Percentiles rank a stretch among this genome's conserved stretches.
Conservation (phyloP, 768 basidiomycete genomes). For the Exidia glandulosa region DNA sequence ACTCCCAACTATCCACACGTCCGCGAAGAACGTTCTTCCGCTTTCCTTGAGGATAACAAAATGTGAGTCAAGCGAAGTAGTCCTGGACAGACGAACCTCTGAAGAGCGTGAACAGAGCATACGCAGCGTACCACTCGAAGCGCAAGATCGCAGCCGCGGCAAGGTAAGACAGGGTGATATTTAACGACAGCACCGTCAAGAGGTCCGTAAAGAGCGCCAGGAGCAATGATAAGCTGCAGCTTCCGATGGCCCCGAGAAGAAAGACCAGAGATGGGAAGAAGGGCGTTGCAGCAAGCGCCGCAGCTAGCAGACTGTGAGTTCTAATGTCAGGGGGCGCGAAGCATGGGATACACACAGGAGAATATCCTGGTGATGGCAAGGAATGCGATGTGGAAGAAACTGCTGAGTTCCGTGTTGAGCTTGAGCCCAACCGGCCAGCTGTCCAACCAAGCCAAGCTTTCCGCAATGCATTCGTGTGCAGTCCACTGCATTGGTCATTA, state of each 20-base stretch:
- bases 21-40: slow-evolving; percentile 77
- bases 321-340: not conserved
- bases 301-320: no score
- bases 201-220: slow-evolving; percentile 53
- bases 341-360: slow-evolving; percentile 51
- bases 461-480: slow-evolving; percentile 38
- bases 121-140: slow-evolving; percentile 43
- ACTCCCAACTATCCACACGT: slow-evolving; percentile 83
- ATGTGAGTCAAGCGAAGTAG: no score
- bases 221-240: slow-evolving; percentile 17
- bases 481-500: slow-evolving; percentile 8
- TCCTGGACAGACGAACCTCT: no score
- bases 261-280: no score
- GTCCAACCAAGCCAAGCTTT: slow-evolving; percentile 70
- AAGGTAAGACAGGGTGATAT: no score
- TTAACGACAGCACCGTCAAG: slow-evolving; percentile 49
- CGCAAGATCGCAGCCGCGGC: slow-evolving; percentile 51
- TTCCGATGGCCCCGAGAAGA: no score
- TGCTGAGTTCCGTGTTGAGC: slow-evolving; percentile 85
- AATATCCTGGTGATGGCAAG: slow-evolving; percentile 54
- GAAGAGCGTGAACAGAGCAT: slow-evolving; percentile 81
- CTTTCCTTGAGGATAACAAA: slow-evolving; percentile 72
- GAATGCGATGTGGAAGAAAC: slow-evolving; percentile 68
- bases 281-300: no score
- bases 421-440: slow-evolving; percentile 95